A percentile compares a stretch with the other conserved stretches of the same genome.
Conservation (phyloP, 306 rosid species). For the Sicyos baderoa region DNA sequence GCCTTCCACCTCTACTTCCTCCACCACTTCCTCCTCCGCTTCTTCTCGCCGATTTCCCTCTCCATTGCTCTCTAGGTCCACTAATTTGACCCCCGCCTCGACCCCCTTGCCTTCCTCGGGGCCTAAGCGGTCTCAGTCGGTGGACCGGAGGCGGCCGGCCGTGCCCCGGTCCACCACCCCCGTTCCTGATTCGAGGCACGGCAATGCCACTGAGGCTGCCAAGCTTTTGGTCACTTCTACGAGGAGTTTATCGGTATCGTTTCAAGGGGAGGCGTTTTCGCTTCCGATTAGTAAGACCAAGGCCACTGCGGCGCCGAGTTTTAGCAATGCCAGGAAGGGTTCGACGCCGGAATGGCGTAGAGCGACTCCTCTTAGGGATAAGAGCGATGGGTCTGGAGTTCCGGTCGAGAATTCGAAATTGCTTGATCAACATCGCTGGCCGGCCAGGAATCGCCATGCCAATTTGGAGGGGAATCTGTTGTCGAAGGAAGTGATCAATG, state of each 20-base stretch:
- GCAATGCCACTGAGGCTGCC: conserved; percentile 55
- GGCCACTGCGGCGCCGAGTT: conserved; percentile 38
- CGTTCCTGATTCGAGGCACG: conserved; percentile 35
- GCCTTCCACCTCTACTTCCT: conserved; percentile 46
- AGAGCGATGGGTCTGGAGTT: conserved; percentile 39
- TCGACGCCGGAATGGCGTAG: conserved; percentile 83
- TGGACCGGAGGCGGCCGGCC: conserved; percentile 56
- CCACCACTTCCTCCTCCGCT: conserved; percentile 27
- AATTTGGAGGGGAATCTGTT: conserved; percentile 29
- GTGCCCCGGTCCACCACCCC: conserved; percentile 45
- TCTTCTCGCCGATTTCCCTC: conserved; percentile 81
- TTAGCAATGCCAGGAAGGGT: conserved; percentile 41
- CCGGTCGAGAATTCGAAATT: conserved; percentile 75
- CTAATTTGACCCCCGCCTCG: conserved; percentile 43
- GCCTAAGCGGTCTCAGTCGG: conserved; percentile 81
- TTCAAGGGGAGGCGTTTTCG: conserved; percentile 88
- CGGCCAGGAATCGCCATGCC: conserved; percentile 51
- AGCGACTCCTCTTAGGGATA: conserved; percentile 54
- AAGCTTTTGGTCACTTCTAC: conserved; percentile 87
- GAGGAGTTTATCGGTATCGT: conserved; percentile 89
- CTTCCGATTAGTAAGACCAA: conserved; percentile 93
- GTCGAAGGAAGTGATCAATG: conserved; percentile 33
- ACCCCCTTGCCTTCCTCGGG: conserved; percentile 41
- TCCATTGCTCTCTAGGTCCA: conserved; percentile 76
- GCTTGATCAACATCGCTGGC: conserved; percentile 86